phyloP scores from a whole-genome alignment of 176 grass and related monocot species.

The Aegilops tauschii region DNA sequence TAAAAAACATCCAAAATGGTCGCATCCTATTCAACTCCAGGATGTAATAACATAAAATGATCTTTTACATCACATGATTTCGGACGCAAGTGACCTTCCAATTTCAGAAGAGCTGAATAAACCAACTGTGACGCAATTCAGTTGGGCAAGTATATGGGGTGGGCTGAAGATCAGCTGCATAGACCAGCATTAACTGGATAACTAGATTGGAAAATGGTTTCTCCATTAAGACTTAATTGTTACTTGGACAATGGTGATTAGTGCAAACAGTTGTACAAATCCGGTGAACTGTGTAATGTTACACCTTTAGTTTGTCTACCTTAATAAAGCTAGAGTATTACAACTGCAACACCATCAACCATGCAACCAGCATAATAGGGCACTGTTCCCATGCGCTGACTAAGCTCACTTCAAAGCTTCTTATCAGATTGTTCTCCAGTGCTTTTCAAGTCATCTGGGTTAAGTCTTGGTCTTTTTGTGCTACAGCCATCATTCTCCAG shows the following conservation, averaged over 20 bases:
- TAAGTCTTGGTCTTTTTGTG: conserved; percentile 66
- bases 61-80: not conserved
- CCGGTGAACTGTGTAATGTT: conserved; percentile 13
- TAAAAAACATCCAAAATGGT: not conserved
- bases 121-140: conserved; percentile 14
- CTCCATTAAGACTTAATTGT: not conserved
- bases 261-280: conserved; percentile 29
- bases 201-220: conserved; percentile 13
- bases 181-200: not conserved
- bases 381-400: not conserved
- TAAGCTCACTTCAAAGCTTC: conserved; percentile 21
- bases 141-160: not conserved
- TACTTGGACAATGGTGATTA: not conserved
- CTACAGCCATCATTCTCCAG: conserved; percentile 61
- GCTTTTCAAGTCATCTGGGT: conserved; percentile 20
- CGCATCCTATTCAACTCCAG: not conserved
- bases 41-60: not conserved
- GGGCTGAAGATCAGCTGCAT: not conserved
- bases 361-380: not conserved
- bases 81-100: not conserved
- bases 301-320: conserved; percentile 15
- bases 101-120: not conserved
- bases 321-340: conserved; percentile 18
- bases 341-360: conserved; percentile 20
- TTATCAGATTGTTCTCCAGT: conserved; percentile 8